Evolutionary conservation across 768 basidiomycete genomes (phyloP), one percentile per base, ranked within the genome.

Genomic region (Tulasnella calospora): DNA sequence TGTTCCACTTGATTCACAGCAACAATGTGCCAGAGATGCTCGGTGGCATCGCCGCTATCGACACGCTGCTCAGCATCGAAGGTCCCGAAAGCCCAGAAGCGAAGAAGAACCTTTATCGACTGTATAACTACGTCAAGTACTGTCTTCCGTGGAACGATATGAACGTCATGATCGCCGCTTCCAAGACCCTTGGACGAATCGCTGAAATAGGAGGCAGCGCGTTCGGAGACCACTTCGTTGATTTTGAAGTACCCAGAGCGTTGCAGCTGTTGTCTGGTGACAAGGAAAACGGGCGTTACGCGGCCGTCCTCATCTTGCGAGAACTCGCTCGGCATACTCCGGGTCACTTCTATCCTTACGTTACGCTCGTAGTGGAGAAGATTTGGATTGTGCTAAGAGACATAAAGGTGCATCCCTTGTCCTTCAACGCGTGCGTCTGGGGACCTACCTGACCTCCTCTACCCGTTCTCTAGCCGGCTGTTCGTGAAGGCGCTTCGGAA

Each of bases 51-150:
- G 84, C 92, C 76, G 96, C 95, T 33, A 98, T 98, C 82, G 93
- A 95, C 82, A 88, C 92, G 82, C 88, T 96, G 10, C 87, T 96
- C 70, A 90, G 91, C 73, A 88, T 90, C 71, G 92, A 93, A 55
- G 89, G 89, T 44, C 94, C 94, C 84, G 93, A 94, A 83, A 90
- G 90, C 12, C 90, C 94, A 73, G 92, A 94, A 83, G 41, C 77
- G 55, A 71, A 55, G 44, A 69, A 40, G 44, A 91, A 92, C 80
- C 89, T 94, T 51, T 95, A 93, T 84, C 90, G 94, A 73, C 92
- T 96, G 83, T 94, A 92, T 86, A 94, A 94, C 85, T 96, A 98
- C 85, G 92, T 98, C 84, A 94, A 95, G 83, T 90, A 93, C 57
- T 89, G 97, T n/a, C 88, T 98, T 27, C 95, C 95, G 5, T 94